phyloP scores from a whole-genome alignment of 352 stramenopile species.

The Blastocystis sp. region DNA sequence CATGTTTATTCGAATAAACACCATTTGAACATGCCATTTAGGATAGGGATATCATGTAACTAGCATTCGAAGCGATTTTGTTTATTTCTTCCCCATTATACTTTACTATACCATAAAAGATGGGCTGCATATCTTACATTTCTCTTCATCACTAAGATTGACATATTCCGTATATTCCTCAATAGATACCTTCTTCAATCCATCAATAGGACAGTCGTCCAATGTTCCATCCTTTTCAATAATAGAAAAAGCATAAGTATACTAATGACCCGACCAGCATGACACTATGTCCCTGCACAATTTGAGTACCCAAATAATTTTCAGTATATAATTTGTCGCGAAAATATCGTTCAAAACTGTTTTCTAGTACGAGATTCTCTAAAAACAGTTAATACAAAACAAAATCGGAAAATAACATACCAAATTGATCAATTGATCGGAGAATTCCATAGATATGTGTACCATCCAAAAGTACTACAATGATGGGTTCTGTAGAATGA shows the following conservation, averaged over 20 bases:
- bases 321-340: slow-evolving; percentile 20
- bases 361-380: slow-evolving; percentile 14
- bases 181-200: background rate
- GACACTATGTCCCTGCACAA: slow-evolving; percentile 5
- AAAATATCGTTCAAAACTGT: slow-evolving; percentile 43
- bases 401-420: background rate
- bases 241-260: background rate
- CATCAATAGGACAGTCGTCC: slow-evolving; percentile 10
- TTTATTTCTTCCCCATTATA: background rate
- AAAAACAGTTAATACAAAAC: background rate
- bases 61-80: background rate
- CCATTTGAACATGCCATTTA: background rate
- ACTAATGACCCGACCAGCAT: background rate
- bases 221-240: background rate
- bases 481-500: background rate
- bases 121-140: background rate
- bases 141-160: slow-evolving; percentile 20
- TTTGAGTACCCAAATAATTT: background rate
- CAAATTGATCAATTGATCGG: slow-evolving; percentile 5
- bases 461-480: background rate
- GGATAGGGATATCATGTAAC: background rate
- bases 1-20: slow-evolving; percentile 39
- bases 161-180: slow-evolving; percentile 37
- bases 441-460: slow-evolving; percentile 28
- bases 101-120: background rate